phyloP scores from a whole-genome alignment of 805 yeast genomes.

The Schwanniomyces pseudopolymorphus region DNA sequence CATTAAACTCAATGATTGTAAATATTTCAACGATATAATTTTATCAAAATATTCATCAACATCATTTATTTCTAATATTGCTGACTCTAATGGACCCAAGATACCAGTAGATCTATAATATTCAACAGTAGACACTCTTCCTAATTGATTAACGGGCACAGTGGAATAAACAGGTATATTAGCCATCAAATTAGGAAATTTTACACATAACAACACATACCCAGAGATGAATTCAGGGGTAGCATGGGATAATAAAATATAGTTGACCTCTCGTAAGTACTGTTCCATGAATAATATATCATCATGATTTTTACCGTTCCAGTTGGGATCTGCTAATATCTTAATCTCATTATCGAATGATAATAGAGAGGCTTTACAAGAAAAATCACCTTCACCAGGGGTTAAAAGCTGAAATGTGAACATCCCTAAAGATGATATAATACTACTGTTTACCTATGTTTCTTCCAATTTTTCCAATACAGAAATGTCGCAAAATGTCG shows the following conservation, averaged over 20 bases:
- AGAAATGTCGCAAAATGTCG: neutral
- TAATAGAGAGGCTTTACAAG: constrained; percentile 49
- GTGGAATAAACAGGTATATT: constrained; percentile 82
- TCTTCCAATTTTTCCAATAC: neutral
- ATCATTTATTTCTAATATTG: constrained; percentile 64
- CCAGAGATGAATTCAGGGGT: constrained; percentile 81
- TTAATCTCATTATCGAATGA: constrained; percentile 55
- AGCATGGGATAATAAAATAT: constrained; percentile 83
- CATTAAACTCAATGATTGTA: constrained; percentile 67
- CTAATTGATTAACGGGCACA: constrained; percentile 83
- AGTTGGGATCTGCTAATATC: constrained; percentile 70
- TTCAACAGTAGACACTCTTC: constrained; percentile 84
- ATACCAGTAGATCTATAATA: constrained; percentile 70
- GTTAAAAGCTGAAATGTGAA: constrained; percentile 36
- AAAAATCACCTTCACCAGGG: constrained; percentile 23
- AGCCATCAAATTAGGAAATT: constrained; percentile 54
- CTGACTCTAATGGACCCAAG: constrained; percentile 65
- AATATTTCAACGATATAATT: constrained; percentile 67
- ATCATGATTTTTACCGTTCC: constrained; percentile 55
- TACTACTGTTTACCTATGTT: neutral
- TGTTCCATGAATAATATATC: constrained; percentile 34
- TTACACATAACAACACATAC: constrained; percentile 60
- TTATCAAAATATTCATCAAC: constrained; percentile 79
- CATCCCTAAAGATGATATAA: constrained; percentile 18
- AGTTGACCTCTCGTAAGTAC: constrained; percentile 49